Evolutionary conservation across 2,329 filamentous ascomycete species (phyloP).

Genomic region (Colletotrichum lupini): DNA sequence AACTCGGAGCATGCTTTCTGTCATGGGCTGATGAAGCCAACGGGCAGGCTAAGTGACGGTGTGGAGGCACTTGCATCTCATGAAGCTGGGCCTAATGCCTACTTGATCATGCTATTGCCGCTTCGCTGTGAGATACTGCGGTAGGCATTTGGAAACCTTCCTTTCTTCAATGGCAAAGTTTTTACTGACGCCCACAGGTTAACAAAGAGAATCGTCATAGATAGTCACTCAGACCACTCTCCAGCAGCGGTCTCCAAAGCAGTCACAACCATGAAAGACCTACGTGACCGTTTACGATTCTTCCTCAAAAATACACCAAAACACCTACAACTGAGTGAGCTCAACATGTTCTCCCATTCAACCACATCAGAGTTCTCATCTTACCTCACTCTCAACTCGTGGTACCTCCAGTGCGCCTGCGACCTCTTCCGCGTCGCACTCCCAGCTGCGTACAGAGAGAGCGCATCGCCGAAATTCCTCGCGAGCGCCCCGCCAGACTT

Average conservation of each 20-base stretch:
- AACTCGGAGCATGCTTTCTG: constrained; percentile 12
- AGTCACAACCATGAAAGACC: not conserved
- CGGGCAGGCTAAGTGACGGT: constrained; percentile 6
- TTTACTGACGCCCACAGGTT: not conserved
- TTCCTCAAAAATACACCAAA: constrained; percentile 11
- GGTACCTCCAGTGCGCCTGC: constrained; percentile 20
- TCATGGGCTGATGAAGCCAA: constrained; percentile 8
- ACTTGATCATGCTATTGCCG: not conserved
- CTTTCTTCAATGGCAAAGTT: too few relatives aligned
- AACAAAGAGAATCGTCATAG: constrained; percentile 11
- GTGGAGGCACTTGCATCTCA: not conserved
- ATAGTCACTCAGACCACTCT: constrained; percentile 1
- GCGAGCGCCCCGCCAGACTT: not conserved
- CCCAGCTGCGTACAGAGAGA: constrained; percentile 3
- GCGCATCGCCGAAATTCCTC: constrained; percentile 1
- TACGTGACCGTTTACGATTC: not conserved
- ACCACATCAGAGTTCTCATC: constrained; percentile 18
- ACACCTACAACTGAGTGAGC: constrained; percentile 10
- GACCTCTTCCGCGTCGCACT: constrained; percentile 18
- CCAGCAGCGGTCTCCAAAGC: not conserved
- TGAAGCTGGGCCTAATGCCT: constrained; percentile 9
- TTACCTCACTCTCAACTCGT: constrained; percentile 20
- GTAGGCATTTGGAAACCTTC: not conserved
- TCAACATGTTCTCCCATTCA: constrained; percentile 23
- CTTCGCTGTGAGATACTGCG: constrained; percentile 7